phyloP scores from a whole-genome alignment of 2,329 filamentous ascomycete genomes.

The Huntiella bhutanensis region DNA sequence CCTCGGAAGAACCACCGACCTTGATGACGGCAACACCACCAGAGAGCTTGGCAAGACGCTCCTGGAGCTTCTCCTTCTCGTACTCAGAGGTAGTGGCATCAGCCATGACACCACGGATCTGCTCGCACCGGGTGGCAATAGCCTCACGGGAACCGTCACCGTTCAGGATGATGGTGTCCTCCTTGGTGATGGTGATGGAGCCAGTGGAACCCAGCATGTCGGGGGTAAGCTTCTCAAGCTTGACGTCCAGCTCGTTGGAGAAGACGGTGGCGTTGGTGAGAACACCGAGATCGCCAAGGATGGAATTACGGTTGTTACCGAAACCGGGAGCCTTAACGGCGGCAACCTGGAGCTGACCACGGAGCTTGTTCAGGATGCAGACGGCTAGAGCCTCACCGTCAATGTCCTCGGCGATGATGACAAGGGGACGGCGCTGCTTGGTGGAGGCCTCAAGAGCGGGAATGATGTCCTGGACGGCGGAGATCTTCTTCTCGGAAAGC shows the following conservation, averaged over 20 bases:
- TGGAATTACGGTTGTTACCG: conserved; percentile 99
- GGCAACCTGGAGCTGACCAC: conserved; percentile 94
- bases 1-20: conserved; percentile 91
- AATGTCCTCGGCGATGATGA: conserved; percentile 98
- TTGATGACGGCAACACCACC: conserved; percentile 99
- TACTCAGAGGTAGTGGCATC: conserved; percentile 94
- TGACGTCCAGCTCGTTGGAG: conserved; percentile 94
- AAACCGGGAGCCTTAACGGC: conserved; percentile 98
- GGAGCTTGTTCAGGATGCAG: conserved; percentile 99
- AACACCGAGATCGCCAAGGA: conserved; percentile 88
- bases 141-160: conserved; percentile 88
- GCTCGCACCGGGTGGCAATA: conserved; percentile 90
- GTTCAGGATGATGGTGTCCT: conserved; percentile 97
- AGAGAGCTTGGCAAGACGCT: conserved; percentile 97
- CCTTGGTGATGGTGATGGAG: conserved; percentile 98
- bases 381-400: conserved; percentile 96
- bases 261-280: conserved; percentile 96
- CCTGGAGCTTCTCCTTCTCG: conserved; percentile 99
- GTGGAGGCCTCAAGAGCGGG: conserved; percentile 94
- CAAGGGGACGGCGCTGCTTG: conserved; percentile 79
- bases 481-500: conserved; percentile 99
- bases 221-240: conserved; percentile 92
- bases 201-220: conserved; percentile 95
- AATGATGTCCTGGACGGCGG: conserved; percentile 95
- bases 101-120: conserved; percentile 91